These are phyloP conservation scores for Penicillium sp. DNA, from an alignment of 2,329 filamentous ascomycete genomes.

Conservation along the genomic window DNA sequence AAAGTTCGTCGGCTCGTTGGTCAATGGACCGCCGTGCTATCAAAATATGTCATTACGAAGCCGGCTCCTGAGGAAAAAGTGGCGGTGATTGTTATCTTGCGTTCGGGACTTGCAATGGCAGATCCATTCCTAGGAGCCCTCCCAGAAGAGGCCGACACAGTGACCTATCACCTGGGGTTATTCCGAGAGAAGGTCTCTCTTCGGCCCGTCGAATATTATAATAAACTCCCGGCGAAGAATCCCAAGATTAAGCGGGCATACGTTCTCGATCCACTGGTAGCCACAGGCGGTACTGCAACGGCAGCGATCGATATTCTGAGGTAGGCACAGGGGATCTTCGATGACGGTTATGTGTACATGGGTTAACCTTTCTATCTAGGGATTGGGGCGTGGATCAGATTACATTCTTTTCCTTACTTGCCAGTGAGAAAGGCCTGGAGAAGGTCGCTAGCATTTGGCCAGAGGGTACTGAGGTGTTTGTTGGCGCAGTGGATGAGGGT, in stretches of 20 bases:
- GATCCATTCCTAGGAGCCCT: constrained; percentile 34
- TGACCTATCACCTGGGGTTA: constrained; percentile 30
- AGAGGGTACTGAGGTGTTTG: constrained; percentile 26
- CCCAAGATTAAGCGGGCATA: constrained; percentile 25
- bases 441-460: constrained; percentile 26
- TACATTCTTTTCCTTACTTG: constrained; percentile 28
- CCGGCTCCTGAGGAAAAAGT: constrained; percentile 20
- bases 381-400: constrained; percentile 30
- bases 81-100: constrained; percentile 30
- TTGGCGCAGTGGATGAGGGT: constrained; percentile 25
- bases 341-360: not conserved
- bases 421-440: constrained; percentile 20
- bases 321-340: constrained; percentile 16
- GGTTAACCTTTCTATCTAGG: constrained; percentile 9
- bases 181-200: constrained; percentile 28
- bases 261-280: constrained; percentile 29
- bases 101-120: constrained; percentile 41
- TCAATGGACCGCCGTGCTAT: constrained; percentile 23
- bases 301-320: constrained; percentile 28
- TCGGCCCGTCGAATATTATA: constrained; percentile 32
- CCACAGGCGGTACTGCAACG: constrained; percentile 27
- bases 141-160: constrained; percentile 24
- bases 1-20: constrained; percentile 8
- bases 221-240: constrained; percentile 28
- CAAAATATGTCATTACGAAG: constrained; percentile 18